Evolutionary conservation across 1,284 basidiomycete species (phyloP), one percentile per base, ranked within the genome.

Genomic region (Heterobasidion occidentale): DNA sequence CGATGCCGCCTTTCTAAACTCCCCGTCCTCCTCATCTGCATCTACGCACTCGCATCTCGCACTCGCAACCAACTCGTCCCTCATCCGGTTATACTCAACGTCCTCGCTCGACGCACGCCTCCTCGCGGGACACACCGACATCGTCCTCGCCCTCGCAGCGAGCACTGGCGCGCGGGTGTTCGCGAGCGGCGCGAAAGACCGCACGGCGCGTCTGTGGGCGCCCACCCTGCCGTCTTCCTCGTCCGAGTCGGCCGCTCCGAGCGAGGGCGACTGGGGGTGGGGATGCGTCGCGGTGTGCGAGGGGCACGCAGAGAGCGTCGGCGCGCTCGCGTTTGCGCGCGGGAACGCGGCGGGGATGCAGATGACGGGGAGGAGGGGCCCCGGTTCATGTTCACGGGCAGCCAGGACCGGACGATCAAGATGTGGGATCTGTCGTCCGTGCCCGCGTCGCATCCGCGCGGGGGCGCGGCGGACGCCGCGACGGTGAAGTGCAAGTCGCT

Each of bases 371-470:
- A 48, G 27, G 9, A 48, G 46, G 19, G 12, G 17, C 46, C 19
- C 59, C 64, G 50, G 34, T 94, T 96, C 72, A 78, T 95, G 76
- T 89, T 96, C 66, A 97, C 94, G 5, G 97, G 94, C 17, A 92
- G 90, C 66, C 95, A 98, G 72, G 97, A 99, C 69, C 85, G 93
- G 35, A 99, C 97, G 2, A 90, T 98, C 70, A 99, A 99, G 72
- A 88, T 99, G 82, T 99, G 97, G 97, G 95, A 99, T 71, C 71
- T 97, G 14, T 77, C 83, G 0, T 65, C 65, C 27, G 71, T 90
- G 5, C 71, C 78, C 51, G 55, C 63, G 38, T 53, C 61, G 15
- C 60, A 60, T 36, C 55, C 56, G 51, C 59, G 57, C 19, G 33
- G 58, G 4, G 56, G 62, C 7, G 67, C 58, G 51, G 54, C 59